Evolutionary conservation across 768 basidiomycete species (phyloP), one percentile per base, ranked within the genome.

Genomic region (Russula dissimulans): DNA sequence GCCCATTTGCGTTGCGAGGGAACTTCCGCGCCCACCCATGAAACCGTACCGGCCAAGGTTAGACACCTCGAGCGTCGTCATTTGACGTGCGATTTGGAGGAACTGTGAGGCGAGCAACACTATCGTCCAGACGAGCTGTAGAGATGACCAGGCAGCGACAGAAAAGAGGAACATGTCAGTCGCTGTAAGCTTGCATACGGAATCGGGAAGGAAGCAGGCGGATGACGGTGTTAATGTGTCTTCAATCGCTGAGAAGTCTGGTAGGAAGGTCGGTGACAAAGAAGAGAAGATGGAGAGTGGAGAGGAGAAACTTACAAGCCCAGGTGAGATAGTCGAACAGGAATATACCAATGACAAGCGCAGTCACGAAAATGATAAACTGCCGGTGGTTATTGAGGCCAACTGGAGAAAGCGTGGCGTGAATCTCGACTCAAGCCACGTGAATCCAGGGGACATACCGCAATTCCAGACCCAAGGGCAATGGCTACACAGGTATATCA

Each of bases 391-490:
- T 99, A 66, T 90, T 87, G 43, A 83, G 78, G 22, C 97, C 97
- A 54, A 98, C 93, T 91, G 39, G 43, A 38, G 3, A 15, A 36
- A 9, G 52, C 56, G 34, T 69, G 57, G 52, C 56, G 34, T 69
- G 57, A 26, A 60, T 44, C 26, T 14, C 38, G 36, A 42, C 9
- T 18, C 42, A 46, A 42, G 6, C n/a, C 17, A 29, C 22, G n/a
- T 14, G n/a, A 8, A 62, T 36, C 12, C 11, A 60, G 26, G 14
- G 14, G 36, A 72, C 87, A 31, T 69, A 92, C 91, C 85, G 71
- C 95, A 97, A 73, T 98, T 98, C 95, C 95, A 99, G 15, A 97
- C 86, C 97, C 97, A 99, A 1, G 95, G 97, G 67, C 97, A 98
- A 67, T 99, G 95, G 67, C 94, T 95, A 49, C 45, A 48, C 32